These are phyloP conservation scores for Ambrosiella xylebori DNA, from an alignment of 2,329 filamentous ascomycete genomes.

Conservation along the genomic window DNA sequence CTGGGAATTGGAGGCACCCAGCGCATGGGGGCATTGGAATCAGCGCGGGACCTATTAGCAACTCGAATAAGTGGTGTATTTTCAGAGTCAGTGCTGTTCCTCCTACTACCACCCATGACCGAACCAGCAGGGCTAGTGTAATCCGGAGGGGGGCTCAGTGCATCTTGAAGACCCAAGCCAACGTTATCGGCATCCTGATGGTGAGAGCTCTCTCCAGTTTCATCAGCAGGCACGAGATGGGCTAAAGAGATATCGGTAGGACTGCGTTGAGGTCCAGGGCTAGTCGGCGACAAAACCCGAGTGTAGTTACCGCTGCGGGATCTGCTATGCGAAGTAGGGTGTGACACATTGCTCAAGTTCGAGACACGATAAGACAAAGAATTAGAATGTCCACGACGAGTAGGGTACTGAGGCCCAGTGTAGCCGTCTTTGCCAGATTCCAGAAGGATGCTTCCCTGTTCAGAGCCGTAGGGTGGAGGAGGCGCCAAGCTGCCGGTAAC, in stretches of 20 bases:
- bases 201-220: slow-evolving; percentile 53
- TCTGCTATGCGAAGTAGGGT: slow-evolving; percentile 41
- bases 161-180: slow-evolving; percentile 35
- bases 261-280: slow-evolving; percentile 74
- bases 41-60: slow-evolving; percentile 32
- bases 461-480: slow-evolving; percentile 88
- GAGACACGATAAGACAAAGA: slow-evolving; percentile 20
- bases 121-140: slow-evolving; percentile 51
- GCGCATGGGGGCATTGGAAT: slow-evolving; percentile 28
- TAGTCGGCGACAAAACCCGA: slow-evolving; percentile 57
- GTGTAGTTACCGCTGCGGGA: slow-evolving; percentile 59
- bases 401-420: slow-evolving; percentile 16
- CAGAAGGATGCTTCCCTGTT: slow-evolving; percentile 88
- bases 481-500: slow-evolving; percentile 91
- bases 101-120: slow-evolving; percentile 26
- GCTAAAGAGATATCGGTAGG: slow-evolving; percentile 93
- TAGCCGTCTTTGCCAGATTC: slow-evolving; percentile 57
- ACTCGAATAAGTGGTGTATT: slow-evolving; percentile 34
- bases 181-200: slow-evolving; percentile 15
- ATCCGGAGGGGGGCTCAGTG: slow-evolving; percentile 49
- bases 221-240: slow-evolving; percentile 56
- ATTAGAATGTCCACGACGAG: slow-evolving; percentile 25
- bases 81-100: slow-evolving; percentile 41
- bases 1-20: slow-evolving; percentile 55
- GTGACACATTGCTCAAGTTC: slow-evolving; percentile 25